phyloP scores from a whole-genome alignment of 2,329 filamentous ascomycete species.

The Aspergillus sp. region DNA sequence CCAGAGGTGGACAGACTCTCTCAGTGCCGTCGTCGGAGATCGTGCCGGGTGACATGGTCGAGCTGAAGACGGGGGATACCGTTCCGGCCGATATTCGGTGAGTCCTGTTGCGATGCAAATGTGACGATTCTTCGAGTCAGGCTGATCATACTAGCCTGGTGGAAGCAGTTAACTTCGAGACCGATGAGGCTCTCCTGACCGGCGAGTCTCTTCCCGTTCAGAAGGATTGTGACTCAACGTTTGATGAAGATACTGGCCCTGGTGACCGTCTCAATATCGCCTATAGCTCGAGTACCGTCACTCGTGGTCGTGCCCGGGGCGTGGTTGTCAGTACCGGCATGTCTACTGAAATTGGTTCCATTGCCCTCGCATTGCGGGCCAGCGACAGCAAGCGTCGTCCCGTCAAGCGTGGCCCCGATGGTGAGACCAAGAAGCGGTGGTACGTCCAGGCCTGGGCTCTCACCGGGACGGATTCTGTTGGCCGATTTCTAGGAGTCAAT shows the following conservation, averaged over 20 bases:
- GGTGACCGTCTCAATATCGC: slow-evolving; percentile 56
- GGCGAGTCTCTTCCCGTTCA: slow-evolving; percentile 57
- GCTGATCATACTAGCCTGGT: slow-evolving; percentile 45
- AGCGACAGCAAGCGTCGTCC: slow-evolving; percentile 46
- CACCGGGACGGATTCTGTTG: slow-evolving; percentile 51
- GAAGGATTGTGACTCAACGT: slow-evolving; percentile 42
- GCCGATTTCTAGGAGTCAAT: slow-evolving; percentile 59
- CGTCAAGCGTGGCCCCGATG: slow-evolving; percentile 44
- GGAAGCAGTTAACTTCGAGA: slow-evolving; percentile 63
- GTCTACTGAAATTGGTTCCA: slow-evolving; percentile 58
- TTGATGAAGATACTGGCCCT: slow-evolving; percentile 47
- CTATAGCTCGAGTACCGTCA: slow-evolving; percentile 55
- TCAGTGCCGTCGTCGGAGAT: slow-evolving; percentile 52
- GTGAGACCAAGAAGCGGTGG: slow-evolving; percentile 45
- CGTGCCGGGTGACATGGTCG: slow-evolving; percentile 54
- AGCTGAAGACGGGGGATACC: slow-evolving; percentile 50
- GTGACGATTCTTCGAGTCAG: neutral
- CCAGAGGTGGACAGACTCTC: slow-evolving; percentile 50
- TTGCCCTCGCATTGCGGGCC: slow-evolving; percentile 56
- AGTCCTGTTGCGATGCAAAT: slow-evolving; percentile 12
- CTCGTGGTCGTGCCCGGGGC: slow-evolving; percentile 52
- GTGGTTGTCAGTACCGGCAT: slow-evolving; percentile 56
- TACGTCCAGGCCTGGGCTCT: slow-evolving; percentile 43
- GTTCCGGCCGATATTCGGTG: slow-evolving; percentile 54
- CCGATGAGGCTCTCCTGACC: slow-evolving; percentile 59